Percentiles rank a stretch among this genome's conserved stretches.
Conservation (phyloP, 176 grass and related monocot species). For the Lolium multiflorum region DNA sequence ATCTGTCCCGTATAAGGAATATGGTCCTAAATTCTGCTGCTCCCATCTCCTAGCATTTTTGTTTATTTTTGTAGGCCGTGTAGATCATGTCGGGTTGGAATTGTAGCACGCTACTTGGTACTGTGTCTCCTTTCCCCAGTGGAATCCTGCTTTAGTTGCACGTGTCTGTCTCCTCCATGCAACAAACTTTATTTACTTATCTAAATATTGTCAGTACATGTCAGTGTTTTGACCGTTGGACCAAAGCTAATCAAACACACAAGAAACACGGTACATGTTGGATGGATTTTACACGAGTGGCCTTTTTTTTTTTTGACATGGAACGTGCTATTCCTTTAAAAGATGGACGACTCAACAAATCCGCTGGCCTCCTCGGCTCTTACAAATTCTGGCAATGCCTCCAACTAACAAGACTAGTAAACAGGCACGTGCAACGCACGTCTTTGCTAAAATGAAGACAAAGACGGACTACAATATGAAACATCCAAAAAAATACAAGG, state of each 20-base stretch:
- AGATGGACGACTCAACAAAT: too few species aligned
- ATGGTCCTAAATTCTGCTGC: not conserved
- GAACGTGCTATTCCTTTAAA: too few species aligned
- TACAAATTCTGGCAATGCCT: too few species aligned
- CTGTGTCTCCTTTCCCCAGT: not conserved
- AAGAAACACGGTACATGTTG: too few species aligned
- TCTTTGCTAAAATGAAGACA: too few species aligned
- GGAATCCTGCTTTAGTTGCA: not conserved
- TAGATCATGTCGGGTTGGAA: not conserved
- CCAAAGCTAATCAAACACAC: not conserved
- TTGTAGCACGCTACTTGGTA: not conserved
- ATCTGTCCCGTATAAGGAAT: not conserved
- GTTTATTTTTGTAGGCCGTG: not conserved
- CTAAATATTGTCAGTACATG: not conserved
- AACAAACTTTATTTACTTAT: not conserved
- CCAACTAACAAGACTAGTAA: too few species aligned
- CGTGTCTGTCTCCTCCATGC: not conserved
- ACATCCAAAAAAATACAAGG: too few species aligned
- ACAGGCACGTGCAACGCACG: too few species aligned
- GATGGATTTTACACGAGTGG: not conserved
- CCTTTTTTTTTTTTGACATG: too few species aligned
- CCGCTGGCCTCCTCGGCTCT: too few species aligned
- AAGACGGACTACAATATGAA: too few species aligned
- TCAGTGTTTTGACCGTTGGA: too few species aligned
- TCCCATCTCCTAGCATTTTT: not conserved